A percentile compares a stretch with the other conserved stretches of the same genome.
Evolutionary conservation across 768 basidiomycete species (phyloP).

Genomic region (Podaxis sp.): DNA sequence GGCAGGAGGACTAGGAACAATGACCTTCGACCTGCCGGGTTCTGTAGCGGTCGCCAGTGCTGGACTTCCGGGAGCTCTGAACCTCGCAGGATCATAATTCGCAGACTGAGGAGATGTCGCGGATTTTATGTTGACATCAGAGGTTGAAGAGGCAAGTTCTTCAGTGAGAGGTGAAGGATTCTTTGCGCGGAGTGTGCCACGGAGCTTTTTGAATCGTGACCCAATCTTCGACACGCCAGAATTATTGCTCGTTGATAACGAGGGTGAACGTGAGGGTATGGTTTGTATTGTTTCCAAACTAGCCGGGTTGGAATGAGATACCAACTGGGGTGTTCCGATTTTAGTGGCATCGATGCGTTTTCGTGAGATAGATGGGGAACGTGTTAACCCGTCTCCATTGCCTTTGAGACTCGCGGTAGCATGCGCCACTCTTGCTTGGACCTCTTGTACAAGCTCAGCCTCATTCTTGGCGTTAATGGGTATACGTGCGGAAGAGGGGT

Average conservation of each 20-base stretch:
- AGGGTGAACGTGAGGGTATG: conserved; percentile 53
- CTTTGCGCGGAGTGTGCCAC: conserved; percentile 60
- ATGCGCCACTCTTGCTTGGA: conserved; percentile 64
- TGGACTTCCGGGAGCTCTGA: conserved; percentile 29
- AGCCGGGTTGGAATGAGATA: conserved; percentile 52
- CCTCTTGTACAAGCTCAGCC: conserved; percentile 55
- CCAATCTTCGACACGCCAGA: conserved; percentile 56
- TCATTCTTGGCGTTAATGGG: conserved; percentile 37
- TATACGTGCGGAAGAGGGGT: conserved; percentile 36
- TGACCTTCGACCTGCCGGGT: conserved; percentile 46
- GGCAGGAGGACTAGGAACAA: conserved; percentile 60
- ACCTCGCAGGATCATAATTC: conserved; percentile 37
- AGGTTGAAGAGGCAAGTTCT: conserved; percentile 42
- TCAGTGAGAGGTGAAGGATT: conserved; percentile 36
- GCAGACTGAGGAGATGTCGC: conserved; percentile 26
- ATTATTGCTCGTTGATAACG: conserved; percentile 39
- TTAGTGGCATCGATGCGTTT: conserved; percentile 58
- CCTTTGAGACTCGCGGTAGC: conserved; percentile 58
- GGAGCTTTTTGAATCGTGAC: conserved; percentile 67
- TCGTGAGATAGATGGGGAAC: conserved; percentile 40
- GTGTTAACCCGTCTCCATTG: conserved; percentile 33
- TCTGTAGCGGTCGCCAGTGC: conserved; percentile 46
- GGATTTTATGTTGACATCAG: conserved; percentile 33
- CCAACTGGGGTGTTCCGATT: conserved; percentile 61
- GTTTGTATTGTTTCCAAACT: conserved; percentile 50